These are phyloP conservation scores for Scheffersomyces titani DNA, from an alignment of 1,139 yeast genomes.

Conservation along the genomic window DNA sequence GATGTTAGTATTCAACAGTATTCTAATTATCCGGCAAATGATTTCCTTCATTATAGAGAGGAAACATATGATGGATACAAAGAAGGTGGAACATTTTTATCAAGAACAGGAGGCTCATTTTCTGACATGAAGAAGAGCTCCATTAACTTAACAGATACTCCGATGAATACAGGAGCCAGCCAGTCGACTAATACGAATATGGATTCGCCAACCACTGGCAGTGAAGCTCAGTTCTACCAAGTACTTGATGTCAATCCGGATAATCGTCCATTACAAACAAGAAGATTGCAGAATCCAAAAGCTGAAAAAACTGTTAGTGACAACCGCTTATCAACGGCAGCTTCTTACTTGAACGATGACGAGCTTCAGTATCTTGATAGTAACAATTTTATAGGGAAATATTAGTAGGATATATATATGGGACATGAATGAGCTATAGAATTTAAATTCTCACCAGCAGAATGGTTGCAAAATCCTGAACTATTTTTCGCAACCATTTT, in stretches of 20 bases:
- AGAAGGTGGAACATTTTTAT: background rate
- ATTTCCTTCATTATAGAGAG: conserved; percentile 15
- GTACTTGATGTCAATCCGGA: background rate
- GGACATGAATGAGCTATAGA: background rate
- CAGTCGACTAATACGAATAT: background rate
- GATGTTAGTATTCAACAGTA: conserved; percentile 2
- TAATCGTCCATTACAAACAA: background rate
- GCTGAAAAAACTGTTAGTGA: background rate
- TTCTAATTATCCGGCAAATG: conserved; percentile 4
- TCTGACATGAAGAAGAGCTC: background rate
- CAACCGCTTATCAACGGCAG: background rate
- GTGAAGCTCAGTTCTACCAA: background rate
- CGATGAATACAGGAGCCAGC: background rate
- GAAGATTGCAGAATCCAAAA: background rate
- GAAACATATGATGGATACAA: conserved; percentile 19
- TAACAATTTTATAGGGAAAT: conserved; percentile 10
- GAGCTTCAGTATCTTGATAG: conserved; percentile 29
- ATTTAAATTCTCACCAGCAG: background rate
- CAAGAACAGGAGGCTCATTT: background rate
- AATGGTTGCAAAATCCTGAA: background rate
- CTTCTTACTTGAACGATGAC: conserved; percentile 29
- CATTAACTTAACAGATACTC: background rate
- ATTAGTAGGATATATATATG: background rate
- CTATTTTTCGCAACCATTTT: background rate
- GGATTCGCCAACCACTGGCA: background rate